Percentiles rank a stretch among this genome's conserved stretches.
phyloP scores from a whole-genome alignment of 2,329 filamentous ascomycete species.

The Penicillium frequentans region DNA sequence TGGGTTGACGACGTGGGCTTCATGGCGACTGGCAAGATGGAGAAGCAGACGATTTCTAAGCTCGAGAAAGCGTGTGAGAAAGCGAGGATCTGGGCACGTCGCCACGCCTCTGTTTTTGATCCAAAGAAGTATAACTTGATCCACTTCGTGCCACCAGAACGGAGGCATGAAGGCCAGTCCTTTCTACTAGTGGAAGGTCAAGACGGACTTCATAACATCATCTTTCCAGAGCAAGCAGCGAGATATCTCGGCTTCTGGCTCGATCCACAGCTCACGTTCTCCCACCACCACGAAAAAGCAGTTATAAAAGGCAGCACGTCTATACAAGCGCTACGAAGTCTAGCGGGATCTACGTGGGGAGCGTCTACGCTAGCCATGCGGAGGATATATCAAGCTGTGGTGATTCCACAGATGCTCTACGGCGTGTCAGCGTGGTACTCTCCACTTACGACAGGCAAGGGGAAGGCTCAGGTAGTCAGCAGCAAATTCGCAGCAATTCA shows the following conservation, averaged over 20 bases:
- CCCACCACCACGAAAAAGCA: background rate
- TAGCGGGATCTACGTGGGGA: slow-evolving; percentile 2
- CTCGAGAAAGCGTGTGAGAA: background rate
- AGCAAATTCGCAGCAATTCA: background rate
- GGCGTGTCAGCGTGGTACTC: background rate
- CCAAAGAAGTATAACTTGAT: background rate
- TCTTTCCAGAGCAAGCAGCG: too few species aligned
- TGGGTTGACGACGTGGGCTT: slow-evolving; percentile 11
- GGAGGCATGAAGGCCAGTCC: too few species aligned
- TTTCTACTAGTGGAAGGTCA: too few species aligned
- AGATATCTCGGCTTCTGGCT: slow-evolving; percentile 14
- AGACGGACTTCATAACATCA: too few species aligned
- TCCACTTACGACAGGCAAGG: too few species aligned
- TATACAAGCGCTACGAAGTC: background rate
- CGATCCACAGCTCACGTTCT: slow-evolving; percentile 6
- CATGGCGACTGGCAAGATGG: background rate
- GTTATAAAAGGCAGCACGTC: slow-evolving; percentile 6
- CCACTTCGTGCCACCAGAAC: too few species aligned
- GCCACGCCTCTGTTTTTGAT: background rate
- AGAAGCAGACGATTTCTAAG: background rate
- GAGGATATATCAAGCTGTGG: slow-evolving; percentile 3
- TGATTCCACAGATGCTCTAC: background rate
- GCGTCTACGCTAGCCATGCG: background rate
- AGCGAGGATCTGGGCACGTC: background rate
- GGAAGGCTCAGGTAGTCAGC: too few species aligned